These are phyloP conservation scores for Daldinia eschscholtzii DNA, from an alignment of 2,329 filamentous ascomycete species.

Conservation along the genomic window DNA sequence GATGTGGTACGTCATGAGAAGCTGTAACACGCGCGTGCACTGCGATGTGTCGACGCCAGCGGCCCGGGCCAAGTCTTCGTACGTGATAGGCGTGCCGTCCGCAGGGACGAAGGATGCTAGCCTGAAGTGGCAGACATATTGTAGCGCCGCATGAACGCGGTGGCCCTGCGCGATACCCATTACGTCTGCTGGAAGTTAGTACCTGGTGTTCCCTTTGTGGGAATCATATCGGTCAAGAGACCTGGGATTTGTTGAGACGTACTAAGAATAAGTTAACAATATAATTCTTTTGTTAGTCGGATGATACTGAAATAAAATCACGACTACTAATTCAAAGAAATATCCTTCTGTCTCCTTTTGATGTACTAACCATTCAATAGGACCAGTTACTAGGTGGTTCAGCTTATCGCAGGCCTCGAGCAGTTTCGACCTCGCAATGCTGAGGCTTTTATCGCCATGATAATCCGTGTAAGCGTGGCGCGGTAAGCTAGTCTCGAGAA, in stretches of 20 bases:
- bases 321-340: background rate
- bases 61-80: conserved; percentile 37
- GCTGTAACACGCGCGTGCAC: conserved; percentile 41
- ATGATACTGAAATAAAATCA: background rate
- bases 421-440: conserved; percentile 40
- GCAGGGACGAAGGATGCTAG: conserved; percentile 39
- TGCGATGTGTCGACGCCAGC: conserved; percentile 39
- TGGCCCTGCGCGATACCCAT: conserved; percentile 44
- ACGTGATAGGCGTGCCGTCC: conserved; percentile 42
- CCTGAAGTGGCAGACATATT: conserved; percentile 43
- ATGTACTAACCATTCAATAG: conserved; percentile 41
- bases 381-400: conserved; percentile 41
- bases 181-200: conserved; percentile 31
- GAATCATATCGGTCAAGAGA: background rate
- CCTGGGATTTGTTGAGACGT: conserved; percentile 3
- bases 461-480: conserved; percentile 37
- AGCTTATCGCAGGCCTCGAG: conserved; percentile 45
- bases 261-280: conserved; percentile 29
- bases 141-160: conserved; percentile 41
- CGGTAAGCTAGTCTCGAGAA: conserved; percentile 38
- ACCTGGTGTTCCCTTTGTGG: background rate
- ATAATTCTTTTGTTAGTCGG: background rate
- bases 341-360: background rate
- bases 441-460: conserved; percentile 42
- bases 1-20: conserved; percentile 44